Evolutionary conservation across 495 filamentous ascomycete genomes (phyloP).

Genomic region (Amphirosellinia nigrospora): DNA sequence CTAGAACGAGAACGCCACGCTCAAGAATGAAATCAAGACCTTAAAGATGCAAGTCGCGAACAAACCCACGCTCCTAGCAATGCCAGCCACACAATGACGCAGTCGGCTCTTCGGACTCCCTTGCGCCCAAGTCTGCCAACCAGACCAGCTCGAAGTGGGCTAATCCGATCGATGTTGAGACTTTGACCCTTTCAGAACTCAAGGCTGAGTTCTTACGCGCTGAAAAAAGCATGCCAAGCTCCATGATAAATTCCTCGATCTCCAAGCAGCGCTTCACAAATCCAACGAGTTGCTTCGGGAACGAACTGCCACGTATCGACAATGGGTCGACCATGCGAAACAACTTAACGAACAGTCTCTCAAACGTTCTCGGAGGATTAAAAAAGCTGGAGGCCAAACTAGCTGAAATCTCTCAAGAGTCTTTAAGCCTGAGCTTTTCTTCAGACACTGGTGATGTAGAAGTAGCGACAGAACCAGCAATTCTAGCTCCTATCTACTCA

Average conservation of each 20-base stretch:
- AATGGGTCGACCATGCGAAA: slow-evolving; percentile 36
- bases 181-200: slow-evolving; percentile 31
- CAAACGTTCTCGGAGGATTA: slow-evolving; percentile 36
- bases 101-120: slow-evolving; percentile 28
- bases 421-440: slow-evolving; percentile 28
- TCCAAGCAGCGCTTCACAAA: slow-evolving; percentile 46
- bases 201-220: slow-evolving; percentile 41
- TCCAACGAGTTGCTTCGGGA: slow-evolving; percentile 35
- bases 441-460: slow-evolving; percentile 20
- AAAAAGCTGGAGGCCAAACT: slow-evolving; percentile 36
- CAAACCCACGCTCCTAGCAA: neutral
- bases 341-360: slow-evolving; percentile 30
- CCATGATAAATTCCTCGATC: slow-evolving; percentile 32
- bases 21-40: slow-evolving; percentile 42
- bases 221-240: slow-evolving; percentile 34
- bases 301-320: slow-evolving; percentile 29
- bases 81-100: neutral
- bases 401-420: slow-evolving; percentile 19
- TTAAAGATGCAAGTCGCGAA: slow-evolving; percentile 22
- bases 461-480: neutral
- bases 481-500: neutral
- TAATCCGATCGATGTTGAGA: slow-evolving; percentile 28
- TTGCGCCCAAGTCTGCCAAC: slow-evolving; percentile 32
- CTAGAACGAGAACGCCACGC: slow-evolving; percentile 45
- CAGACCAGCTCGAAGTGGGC: slow-evolving; percentile 28